Evolutionary conservation across 495 filamentous ascomycete genomes (phyloP).

Genomic region (Aspergillus mulundensis): DNA sequence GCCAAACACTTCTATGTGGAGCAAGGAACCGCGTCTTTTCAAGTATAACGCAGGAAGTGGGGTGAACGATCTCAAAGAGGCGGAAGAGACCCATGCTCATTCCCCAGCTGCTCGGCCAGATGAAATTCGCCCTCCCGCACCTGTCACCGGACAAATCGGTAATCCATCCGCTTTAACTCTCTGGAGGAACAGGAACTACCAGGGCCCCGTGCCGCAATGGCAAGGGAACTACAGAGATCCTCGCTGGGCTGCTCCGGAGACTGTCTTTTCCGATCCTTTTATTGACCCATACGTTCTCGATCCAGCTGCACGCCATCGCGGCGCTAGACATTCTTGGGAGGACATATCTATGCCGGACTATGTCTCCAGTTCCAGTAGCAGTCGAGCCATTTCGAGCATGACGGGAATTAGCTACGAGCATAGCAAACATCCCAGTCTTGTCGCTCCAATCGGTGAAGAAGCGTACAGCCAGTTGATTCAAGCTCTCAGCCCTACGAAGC

Average conservation of each 20-base stretch:
- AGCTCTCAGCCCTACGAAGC: conserved; percentile 40
- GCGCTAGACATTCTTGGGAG: conserved; percentile 40
- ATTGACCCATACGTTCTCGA: conserved; percentile 33
- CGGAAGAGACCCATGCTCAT: conserved; percentile 46
- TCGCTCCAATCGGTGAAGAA: conserved; percentile 30
- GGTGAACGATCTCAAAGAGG: conserved; percentile 23
- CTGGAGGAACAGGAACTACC: conserved; percentile 24
- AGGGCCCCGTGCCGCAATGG: conserved; percentile 19
- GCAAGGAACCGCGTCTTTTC: conserved; percentile 39
- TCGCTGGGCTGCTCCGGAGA: conserved; percentile 22
- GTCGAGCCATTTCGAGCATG: conserved; percentile 41
- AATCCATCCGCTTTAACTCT: conserved; percentile 20
- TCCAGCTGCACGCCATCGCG: conserved; percentile 29
- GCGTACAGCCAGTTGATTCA: conserved; percentile 40
- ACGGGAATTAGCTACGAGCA: conserved; percentile 43
- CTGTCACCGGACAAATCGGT: conserved; percentile 17
- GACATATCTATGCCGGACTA: conserved; percentile 56
- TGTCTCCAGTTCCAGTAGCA: conserved; percentile 37
- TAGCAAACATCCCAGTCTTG: conserved; percentile 42
- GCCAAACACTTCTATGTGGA: conserved; percentile 76
- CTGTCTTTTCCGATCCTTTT: conserved; percentile 34
- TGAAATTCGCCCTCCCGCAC: conserved; percentile 14
- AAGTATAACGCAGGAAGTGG: conserved; percentile 28
- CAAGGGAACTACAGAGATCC: conserved; percentile 14
- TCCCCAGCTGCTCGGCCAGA: conserved; percentile 39